phyloP scores from a whole-genome alignment of 495 filamentous ascomycete species.

The Saxophila tyrrhenica region DNA sequence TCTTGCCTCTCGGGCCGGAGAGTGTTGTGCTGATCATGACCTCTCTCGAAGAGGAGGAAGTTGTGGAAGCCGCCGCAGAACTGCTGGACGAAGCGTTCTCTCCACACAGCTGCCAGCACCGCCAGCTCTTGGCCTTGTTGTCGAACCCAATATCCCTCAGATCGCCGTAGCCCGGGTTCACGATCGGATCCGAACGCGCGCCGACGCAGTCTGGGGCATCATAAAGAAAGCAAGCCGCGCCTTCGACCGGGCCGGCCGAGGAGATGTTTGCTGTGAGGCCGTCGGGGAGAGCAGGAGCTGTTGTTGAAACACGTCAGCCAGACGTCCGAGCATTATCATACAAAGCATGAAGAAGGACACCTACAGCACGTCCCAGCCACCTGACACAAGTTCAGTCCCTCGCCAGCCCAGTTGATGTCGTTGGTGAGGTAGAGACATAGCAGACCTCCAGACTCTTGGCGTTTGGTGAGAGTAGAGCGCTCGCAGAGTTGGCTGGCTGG shows the following conservation, averaged over 20 bases:
- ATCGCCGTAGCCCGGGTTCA: constrained; percentile 11
- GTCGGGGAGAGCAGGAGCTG: constrained; percentile 1
- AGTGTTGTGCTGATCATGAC: background rate
- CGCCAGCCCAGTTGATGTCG: constrained; percentile 8
- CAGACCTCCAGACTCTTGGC: background rate
- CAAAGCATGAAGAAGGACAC: background rate
- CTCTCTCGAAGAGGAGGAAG: background rate
- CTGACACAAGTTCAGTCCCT: constrained; percentile 12
- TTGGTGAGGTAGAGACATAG: constrained; percentile 8
- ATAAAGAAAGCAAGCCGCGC: constrained; percentile 11
- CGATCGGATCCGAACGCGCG: constrained; percentile 7
- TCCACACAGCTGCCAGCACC: constrained; percentile 12
- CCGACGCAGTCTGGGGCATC: constrained; percentile 4
- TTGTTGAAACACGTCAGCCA: too few relatives aligned
- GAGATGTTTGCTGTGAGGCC: constrained; percentile 9
- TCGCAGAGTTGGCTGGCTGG: too few relatives aligned
- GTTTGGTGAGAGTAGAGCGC: too few relatives aligned
- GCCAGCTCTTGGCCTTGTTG: constrained; percentile 8
- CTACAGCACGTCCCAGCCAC: constrained; percentile 9
- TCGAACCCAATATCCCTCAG: constrained; percentile 8
- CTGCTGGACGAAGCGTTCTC: background rate
- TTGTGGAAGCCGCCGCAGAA: background rate
- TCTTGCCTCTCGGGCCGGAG: background rate
- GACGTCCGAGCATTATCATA: too few relatives aligned
- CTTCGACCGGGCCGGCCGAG: constrained; percentile 10